Evolutionary conservation across 495 filamentous ascomycete genomes (phyloP).

Genomic region (Aspergillus ostianus): DNA sequence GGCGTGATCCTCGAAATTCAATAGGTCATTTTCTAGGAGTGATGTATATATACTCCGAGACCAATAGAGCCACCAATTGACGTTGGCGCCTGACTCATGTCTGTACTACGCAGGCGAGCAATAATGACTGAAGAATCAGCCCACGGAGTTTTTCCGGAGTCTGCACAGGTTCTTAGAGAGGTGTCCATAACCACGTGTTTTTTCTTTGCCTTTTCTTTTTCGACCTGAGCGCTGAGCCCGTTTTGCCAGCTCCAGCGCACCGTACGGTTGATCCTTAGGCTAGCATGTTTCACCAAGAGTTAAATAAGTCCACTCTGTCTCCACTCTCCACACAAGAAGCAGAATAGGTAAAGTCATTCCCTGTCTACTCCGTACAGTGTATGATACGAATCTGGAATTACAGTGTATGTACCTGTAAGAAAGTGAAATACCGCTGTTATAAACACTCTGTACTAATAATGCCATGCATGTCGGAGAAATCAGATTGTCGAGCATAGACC

Average conservation of each 20-base stretch:
- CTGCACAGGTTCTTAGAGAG: neutral
- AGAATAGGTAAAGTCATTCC: too few species aligned
- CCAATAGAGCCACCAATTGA: too few species aligned
- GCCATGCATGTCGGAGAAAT: neutral
- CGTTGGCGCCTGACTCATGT: neutral
- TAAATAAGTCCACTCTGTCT: too few species aligned
- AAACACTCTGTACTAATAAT: neutral
- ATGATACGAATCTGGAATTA: neutral
- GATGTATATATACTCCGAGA: too few species aligned
- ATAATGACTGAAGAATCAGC: neutral
- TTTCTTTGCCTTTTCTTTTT: neutral
- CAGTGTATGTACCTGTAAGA: neutral
- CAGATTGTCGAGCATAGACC: neutral
- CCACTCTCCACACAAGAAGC: too few species aligned
- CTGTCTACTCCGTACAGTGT: too few species aligned
- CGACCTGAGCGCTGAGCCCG: too few species aligned
- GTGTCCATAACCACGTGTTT: neutral
- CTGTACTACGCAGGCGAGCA: neutral
- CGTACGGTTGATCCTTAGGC: neutral
- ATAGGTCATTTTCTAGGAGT: neutral
- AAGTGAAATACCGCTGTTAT: neutral
- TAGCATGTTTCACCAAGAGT: neutral
- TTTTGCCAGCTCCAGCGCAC: neutral
- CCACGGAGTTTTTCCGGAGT: neutral
- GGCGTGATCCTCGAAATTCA: neutral